A percentile compares a stretch with the other conserved stretches of the same genome.
These are phyloP conservation scores for Aspergillus neotritici DNA, from an alignment of 2,329 filamentous ascomycete genomes.

Conservation along the genomic window DNA sequence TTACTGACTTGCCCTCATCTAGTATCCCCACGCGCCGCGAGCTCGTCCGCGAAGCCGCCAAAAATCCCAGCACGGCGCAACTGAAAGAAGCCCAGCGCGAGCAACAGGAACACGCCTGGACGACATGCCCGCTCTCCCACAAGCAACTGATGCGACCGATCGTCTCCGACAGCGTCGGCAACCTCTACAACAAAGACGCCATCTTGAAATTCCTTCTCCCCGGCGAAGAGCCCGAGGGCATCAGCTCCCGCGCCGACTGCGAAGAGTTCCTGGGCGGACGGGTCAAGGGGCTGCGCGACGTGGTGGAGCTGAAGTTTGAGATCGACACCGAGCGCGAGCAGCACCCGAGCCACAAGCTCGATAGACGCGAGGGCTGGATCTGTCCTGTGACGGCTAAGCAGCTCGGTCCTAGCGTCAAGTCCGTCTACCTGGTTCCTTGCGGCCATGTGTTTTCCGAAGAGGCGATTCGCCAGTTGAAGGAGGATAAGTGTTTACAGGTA, in stretches of 20 bases:
- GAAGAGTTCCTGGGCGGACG: conserved; percentile 55
- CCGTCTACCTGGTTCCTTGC: conserved; percentile 88
- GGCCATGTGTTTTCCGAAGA: conserved; percentile 90
- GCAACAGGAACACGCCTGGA: conserved; percentile 80
- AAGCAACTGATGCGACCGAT: conserved; percentile 66
- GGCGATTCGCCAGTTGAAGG: conserved; percentile 73
- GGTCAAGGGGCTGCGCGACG: conserved; percentile 76
- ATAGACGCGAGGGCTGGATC: conserved; percentile 57
- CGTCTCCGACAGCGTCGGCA: conserved; percentile 77
- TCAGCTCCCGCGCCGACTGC: conserved; percentile 53
- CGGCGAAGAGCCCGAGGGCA: conserved; percentile 49
- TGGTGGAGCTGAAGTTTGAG: conserved; percentile 79
- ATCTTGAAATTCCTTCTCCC: conserved; percentile 65
- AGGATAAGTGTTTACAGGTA: conserved; percentile 56
- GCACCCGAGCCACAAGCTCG: conserved; percentile 38
- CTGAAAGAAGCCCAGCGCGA: conserved; percentile 84
- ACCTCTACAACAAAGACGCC: conserved; percentile 91
- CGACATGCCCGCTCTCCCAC: conserved; percentile 78
- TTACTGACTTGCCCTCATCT: conserved; percentile 5
- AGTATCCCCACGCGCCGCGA: conserved; percentile 92
- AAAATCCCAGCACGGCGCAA: conserved; percentile 73
- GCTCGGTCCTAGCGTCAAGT: conserved; percentile 69
- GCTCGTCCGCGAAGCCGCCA: conserved; percentile 88
- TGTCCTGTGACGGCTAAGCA: conserved; percentile 86
- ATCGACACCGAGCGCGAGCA: conserved; percentile 39